phyloP scores from a whole-genome alignment of 306 rosid species.

The Gastrolobium bilobum region DNA sequence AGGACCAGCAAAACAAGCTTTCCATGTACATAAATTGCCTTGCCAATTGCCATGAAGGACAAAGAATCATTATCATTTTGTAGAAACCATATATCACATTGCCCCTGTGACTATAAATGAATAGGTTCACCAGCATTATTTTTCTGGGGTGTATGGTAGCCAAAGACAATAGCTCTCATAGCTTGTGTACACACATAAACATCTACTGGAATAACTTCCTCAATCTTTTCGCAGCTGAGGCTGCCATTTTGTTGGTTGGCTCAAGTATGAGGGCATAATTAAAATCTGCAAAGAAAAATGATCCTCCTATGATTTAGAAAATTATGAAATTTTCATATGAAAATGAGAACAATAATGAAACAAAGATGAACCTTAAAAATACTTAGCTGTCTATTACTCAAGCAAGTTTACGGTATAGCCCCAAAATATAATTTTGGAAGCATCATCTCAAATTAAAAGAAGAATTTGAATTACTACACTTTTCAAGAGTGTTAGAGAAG shows the following conservation, averaged over 20 bases:
- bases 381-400: not conserved
- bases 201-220: conserved; percentile 76
- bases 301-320: conserved; percentile 31
- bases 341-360: conserved; percentile 16
- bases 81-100: conserved; percentile 1
- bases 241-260: conserved; percentile 97
- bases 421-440: not conserved
- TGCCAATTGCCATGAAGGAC: not conserved
- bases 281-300: conserved; percentile 70
- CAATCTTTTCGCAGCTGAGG: conserved; percentile 75
- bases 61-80: not conserved
- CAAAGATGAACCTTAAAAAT: not conserved
- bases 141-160: not conserved
- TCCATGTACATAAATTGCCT: conserved; percentile 29
- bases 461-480: not conserved
- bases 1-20: conserved; percentile 18
- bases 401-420: not conserved
- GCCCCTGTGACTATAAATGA: not conserved
- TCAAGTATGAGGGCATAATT: conserved; percentile 90
- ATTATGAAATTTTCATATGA: not conserved
- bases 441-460: conserved; percentile 20
- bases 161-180: not conserved
- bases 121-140: not conserved
- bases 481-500: too few species aligned
- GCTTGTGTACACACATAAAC: conserved; percentile 27